Evolutionary conservation across 164 flowering plant species (phyloP).

Genomic region (Echeveria elegans): DNA sequence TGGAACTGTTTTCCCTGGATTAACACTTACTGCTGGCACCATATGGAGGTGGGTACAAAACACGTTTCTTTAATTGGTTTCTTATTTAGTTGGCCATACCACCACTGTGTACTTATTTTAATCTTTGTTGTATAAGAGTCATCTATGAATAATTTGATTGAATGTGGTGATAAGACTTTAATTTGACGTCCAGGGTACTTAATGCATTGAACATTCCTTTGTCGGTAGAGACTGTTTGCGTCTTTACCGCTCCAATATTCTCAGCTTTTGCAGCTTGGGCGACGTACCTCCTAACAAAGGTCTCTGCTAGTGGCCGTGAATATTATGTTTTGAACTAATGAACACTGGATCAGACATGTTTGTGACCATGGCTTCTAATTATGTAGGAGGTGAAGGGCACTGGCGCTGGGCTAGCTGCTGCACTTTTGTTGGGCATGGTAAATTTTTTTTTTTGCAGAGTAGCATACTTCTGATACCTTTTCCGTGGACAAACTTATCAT

Average conservation of each 20-base stretch:
- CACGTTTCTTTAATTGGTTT: background rate
- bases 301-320: constrained; percentile 23
- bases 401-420: constrained; percentile 97
- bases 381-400: constrained; percentile 87
- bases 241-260: constrained; percentile 95
- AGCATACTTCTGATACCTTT: background rate
- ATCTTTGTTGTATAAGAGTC: background rate
- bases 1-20: constrained; percentile 98
- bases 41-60: constrained; percentile 63
- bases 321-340: background rate
- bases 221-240: constrained; percentile 99
- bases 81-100: background rate
- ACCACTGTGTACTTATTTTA: background rate
- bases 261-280: constrained; percentile 99
- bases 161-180: background rate
- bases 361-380: constrained; percentile 6
- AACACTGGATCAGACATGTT: background rate
- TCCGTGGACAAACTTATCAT: background rate
- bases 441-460: constrained; percentile 13
- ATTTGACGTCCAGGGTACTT: constrained; percentile 40
- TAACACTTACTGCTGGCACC: constrained; percentile 95
- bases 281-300: constrained; percentile 94
- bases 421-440: constrained; percentile 93
- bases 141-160: background rate
- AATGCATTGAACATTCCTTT: constrained; percentile 88